These are phyloP conservation scores for Colletotrichum somersetense DNA, from an alignment of 2,329 filamentous ascomycete genomes.

Conservation along the genomic window DNA sequence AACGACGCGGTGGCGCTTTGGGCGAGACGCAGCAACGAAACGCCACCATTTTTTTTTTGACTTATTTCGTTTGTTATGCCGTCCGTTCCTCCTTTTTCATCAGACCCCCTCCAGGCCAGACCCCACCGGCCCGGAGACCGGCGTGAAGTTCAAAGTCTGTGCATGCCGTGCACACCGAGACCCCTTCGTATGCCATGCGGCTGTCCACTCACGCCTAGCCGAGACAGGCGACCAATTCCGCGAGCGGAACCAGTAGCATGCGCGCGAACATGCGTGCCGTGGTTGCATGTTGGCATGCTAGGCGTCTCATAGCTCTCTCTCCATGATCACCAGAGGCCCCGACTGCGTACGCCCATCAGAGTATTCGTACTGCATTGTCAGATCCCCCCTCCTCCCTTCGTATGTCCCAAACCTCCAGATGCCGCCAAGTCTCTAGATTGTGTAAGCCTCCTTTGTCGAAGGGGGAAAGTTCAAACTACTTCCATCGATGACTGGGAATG, in stretches of 20 bases:
- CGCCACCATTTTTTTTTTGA: neutral
- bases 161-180: conserved; percentile 35
- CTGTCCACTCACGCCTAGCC: conserved; percentile 4
- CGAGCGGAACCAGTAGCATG: neutral
- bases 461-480: conserved; percentile 24
- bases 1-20: conserved; percentile 22
- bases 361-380: neutral
- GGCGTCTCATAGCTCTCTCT: neutral
- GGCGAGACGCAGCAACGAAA: conserved; percentile 19
- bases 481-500: conserved; percentile 31
- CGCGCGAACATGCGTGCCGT: neutral
- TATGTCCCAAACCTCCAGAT: conserved; percentile 8
- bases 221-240: conserved; percentile 8
- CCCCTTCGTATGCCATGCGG: conserved; percentile 18
- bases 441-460: neutral
- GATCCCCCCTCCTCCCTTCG: neutral
- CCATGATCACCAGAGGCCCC: neutral
- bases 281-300: neutral
- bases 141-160: conserved; percentile 22
- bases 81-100: conserved; percentile 10
- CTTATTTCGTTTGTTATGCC: conserved; percentile 6
- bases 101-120: neutral
- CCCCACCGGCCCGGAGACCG: conserved; percentile 24
- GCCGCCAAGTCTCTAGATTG: conserved; percentile 16
- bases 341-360: neutral